These are phyloP conservation scores for Nadsonia commutata DNA, from an alignment of 1,139 yeast genomes.

Conservation along the genomic window DNA sequence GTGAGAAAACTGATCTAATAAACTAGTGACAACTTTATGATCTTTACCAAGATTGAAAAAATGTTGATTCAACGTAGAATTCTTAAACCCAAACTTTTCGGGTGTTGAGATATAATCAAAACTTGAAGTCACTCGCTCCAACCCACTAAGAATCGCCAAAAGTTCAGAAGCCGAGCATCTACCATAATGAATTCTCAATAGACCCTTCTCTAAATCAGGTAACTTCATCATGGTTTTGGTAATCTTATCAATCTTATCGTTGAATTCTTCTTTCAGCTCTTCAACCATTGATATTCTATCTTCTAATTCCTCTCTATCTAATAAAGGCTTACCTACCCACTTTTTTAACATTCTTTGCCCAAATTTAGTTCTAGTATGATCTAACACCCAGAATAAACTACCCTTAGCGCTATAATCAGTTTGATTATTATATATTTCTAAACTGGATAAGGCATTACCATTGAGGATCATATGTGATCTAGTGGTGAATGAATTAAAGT, in stretches of 20 bases:
- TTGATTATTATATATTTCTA: conserved; percentile 59
- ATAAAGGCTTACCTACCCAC: conserved; percentile 69
- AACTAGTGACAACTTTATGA: background rate
- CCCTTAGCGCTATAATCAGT: conserved; percentile 47
- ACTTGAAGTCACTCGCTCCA: conserved; percentile 2
- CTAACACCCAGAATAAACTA: conserved; percentile 61
- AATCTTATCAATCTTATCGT: conserved; percentile 32
- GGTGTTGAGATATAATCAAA: background rate
- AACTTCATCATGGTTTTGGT: conserved; percentile 30
- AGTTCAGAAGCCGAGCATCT: conserved; percentile 16
- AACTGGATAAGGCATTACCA: conserved; percentile 47
- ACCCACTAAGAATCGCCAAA: conserved; percentile 3
- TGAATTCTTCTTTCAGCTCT: conserved; percentile 8
- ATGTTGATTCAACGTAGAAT: conserved; percentile 1
- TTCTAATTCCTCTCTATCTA: conserved; percentile 22
- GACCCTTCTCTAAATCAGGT: conserved; percentile 54
- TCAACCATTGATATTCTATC: conserved; percentile 1
- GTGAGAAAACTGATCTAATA: conserved; percentile 39
- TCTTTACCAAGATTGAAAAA: conserved; percentile 1
- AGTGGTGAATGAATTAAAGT: conserved; percentile 38
- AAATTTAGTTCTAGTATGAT: conserved; percentile 64
- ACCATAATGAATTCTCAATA: conserved; percentile 57
- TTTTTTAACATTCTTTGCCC: conserved; percentile 52
- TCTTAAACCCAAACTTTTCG: background rate
- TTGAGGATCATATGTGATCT: conserved; percentile 51